Percentiles rank a stretch among this genome's conserved stretches.
phyloP scores from a whole-genome alignment of 257 asterid genomes.

The Schizonepeta tenuifolia region DNA sequence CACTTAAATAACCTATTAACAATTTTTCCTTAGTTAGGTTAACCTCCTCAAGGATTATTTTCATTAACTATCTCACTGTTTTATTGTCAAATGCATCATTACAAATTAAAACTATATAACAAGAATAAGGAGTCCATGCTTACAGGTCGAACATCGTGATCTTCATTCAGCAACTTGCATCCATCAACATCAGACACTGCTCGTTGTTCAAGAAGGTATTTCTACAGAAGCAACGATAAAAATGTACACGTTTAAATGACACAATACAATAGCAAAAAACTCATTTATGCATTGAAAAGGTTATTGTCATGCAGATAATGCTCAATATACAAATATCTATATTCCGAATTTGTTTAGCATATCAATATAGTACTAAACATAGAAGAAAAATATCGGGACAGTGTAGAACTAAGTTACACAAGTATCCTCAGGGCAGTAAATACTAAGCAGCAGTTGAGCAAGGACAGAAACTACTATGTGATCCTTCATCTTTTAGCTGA shows the following conservation, averaged over 20 bases:
- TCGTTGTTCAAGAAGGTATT: conserved; percentile 90
- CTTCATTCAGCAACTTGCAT: conserved; percentile 93
- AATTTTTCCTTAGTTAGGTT: background rate
- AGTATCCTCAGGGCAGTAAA: background rate
- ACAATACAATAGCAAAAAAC: conserved; percentile 26
- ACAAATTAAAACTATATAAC: conserved; percentile 17
- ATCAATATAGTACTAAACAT: conserved; percentile 5
- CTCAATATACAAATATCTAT: conserved; percentile 24
- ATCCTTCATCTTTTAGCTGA: background rate
- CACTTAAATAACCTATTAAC: background rate
- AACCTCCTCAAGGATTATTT: background rate
- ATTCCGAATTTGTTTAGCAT: conserved; percentile 10
- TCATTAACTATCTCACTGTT: background rate
- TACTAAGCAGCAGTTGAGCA: background rate
- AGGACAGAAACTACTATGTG: background rate
- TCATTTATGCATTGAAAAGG: conserved; percentile 24
- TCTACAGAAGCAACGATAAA: conserved; percentile 50
- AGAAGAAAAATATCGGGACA: background rate
- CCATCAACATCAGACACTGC: conserved; percentile 91
- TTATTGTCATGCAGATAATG: conserved; percentile 20
- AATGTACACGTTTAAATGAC: conserved; percentile 12
- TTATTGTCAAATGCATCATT: conserved; percentile 14
- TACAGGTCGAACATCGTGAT: conserved; percentile 91
- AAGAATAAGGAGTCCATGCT: conserved; percentile 43
- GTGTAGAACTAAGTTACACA: background rate